Conservation (phyloP, 352 stramenopile species). For the Phytophthora litchii region DNA sequence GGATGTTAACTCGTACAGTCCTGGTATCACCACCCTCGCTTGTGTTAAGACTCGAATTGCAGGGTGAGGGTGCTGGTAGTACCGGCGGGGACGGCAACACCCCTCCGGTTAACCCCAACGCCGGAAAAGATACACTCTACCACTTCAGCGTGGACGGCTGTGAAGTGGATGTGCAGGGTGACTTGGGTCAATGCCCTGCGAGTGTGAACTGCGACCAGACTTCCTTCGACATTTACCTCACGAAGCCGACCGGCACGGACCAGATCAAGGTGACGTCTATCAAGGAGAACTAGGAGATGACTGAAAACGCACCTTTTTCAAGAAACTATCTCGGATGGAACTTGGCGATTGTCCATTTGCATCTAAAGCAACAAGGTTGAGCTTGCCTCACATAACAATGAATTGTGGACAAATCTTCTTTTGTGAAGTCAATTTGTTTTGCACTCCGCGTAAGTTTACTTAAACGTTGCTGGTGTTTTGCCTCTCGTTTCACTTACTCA, state of each 20-base stretch:
- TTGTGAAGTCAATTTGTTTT: too few relatives aligned
- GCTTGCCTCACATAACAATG: background rate
- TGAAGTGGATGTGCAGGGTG: background rate
- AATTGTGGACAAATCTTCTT: too few relatives aligned
- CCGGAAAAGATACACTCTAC: background rate
- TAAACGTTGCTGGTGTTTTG: too few relatives aligned
- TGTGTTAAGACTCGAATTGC: background rate
- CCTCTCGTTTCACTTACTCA: too few relatives aligned
- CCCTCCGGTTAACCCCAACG: background rate
- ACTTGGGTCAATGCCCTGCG: background rate
- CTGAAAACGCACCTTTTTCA: background rate
- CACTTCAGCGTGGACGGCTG: background rate
- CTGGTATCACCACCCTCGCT: background rate
- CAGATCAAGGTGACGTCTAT: background rate
- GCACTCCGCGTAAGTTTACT: too few relatives aligned
- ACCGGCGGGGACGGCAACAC: background rate
- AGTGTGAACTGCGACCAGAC: background rate
- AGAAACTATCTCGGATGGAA: too few relatives aligned
- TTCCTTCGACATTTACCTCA: background rate
- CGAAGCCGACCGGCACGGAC: background rate
- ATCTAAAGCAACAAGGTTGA: background rate
- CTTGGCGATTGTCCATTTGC: too few relatives aligned
- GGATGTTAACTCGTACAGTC: background rate
- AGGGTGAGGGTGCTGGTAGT: background rate
- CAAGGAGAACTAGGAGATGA: background rate